Base-by-base conservation (phyloP, 805 yeast genomes). In the Cyberlindnera maclurae region DNA sequence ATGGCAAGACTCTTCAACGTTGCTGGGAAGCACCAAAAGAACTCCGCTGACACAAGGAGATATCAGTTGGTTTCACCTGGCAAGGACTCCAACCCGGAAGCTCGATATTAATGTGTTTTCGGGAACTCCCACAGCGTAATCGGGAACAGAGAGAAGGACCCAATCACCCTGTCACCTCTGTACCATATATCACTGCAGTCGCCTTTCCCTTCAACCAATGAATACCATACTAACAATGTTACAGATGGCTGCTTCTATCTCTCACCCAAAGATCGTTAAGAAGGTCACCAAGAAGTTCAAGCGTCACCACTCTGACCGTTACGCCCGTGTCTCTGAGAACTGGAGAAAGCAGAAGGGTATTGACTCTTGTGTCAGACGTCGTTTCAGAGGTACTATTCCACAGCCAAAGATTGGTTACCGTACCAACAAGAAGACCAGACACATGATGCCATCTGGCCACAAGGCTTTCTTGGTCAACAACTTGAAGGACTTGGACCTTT, bases 261-360 rank as follows among this genome's bases (percentile, higher is more conserved):
- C 95, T 66, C 95, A 87, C 81, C 97, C 97, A 76, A 89, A 87
- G 90, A 93, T 93, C 75, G 97, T 90, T 72, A 94, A 93, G 90
- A 93, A 93, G 88, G 93, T 89, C 87, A 69, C 88, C 67, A 87
- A 87, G 81, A 84, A 83, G 82, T 93, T 93, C 85, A 94, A 89
- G 90, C 88, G 99, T 79, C 97, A 90, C 73, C 98, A 93, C 81
- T 88, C 96, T 72, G 99, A 93, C 83, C 87, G 96, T 77, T 90
- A 88, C 77, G 82, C 80, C 81, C 89, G 99, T 77, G 96, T 93
- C 60, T 75, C 86, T 65, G 97, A 87, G 76, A 82, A 81, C 82
- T 94, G 98, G 98, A 93, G 99, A 87, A 90, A 93, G 79, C 99
- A 94, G 77, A 93, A 93, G 86, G 99, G 99, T 93, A 93, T 93